Conservation (phyloP, 73 alveolate genomes). For the Paramecium tetraurelia region DNA sequence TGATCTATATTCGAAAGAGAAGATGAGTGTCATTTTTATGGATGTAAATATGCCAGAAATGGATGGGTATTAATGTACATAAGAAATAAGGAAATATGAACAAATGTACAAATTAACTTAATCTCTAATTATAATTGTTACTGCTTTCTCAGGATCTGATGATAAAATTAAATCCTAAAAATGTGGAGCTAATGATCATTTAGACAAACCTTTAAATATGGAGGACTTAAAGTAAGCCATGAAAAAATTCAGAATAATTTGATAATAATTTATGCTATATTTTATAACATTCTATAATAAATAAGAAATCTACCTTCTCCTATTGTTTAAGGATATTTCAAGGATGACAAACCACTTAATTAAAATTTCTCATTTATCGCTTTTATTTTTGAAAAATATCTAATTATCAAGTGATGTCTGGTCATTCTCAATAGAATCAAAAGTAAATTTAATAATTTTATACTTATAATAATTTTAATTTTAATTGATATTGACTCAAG, state of each 20-base stretch:
- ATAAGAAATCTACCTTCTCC: background rate
- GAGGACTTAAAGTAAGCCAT: conserved; percentile 29
- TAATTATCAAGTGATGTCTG: no score
- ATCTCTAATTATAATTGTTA: conserved; percentile 24
- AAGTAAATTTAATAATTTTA: no score
- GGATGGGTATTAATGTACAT: conserved; percentile 63
- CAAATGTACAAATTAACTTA: background rate
- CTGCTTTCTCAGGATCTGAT: conserved; percentile 47
- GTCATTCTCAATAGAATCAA: no score
- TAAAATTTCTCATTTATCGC: no score
- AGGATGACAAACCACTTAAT: no score
- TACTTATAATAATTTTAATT: no score
- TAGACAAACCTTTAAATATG: conserved; percentile 56
- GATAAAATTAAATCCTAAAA: conserved; percentile 50
- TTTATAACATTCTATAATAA: background rate
- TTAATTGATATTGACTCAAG: background rate
- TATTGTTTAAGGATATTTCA: no score
- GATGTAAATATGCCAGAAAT: conserved; percentile 63
- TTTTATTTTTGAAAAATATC: no score
- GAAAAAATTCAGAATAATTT: conserved; percentile 11
- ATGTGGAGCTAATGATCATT: conserved; percentile 62
- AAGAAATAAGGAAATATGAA: conserved; percentile 49
- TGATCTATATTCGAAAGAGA: background rate
- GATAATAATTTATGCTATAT: background rate
- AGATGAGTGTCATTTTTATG: conserved; percentile 43